Conservation (phyloP, 495 filamentous ascomycete species). For the Oidiodendron maius region DNA sequence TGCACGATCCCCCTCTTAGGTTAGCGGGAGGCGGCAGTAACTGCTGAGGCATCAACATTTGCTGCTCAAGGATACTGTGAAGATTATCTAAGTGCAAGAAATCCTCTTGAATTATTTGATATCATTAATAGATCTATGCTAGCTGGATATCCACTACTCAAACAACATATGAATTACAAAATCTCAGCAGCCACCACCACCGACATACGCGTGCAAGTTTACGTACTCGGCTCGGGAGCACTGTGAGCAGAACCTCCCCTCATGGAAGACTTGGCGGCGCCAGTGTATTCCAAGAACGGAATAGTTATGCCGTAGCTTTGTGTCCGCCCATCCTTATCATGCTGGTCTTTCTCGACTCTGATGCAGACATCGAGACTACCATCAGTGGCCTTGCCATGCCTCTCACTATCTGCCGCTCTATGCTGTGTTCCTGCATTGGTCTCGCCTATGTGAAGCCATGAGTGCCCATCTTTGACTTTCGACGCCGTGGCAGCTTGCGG, state of each 20-base stretch:
- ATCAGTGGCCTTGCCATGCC: slow-evolving; percentile 45
- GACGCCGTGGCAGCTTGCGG: neutral
- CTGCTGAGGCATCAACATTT: too few relatives aligned
- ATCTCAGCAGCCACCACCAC: too few relatives aligned
- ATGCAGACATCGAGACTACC: slow-evolving; percentile 64
- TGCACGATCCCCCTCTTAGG: too few relatives aligned
- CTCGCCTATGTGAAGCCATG: slow-evolving; percentile 59
- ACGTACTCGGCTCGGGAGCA: too few relatives aligned
- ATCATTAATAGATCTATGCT: neutral
- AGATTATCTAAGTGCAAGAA: too few relatives aligned
- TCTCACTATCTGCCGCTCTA: slow-evolving; percentile 47
- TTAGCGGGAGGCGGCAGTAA: too few relatives aligned
- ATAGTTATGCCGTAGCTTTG: slow-evolving; percentile 65
- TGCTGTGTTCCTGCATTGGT: slow-evolving; percentile 58
- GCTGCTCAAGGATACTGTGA: too few relatives aligned
- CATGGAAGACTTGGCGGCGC: slow-evolving; percentile 5
- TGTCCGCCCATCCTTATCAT: slow-evolving; percentile 54
- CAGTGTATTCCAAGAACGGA: slow-evolving; percentile 31
- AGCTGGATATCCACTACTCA: too few relatives aligned
- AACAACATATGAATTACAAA: too few relatives aligned
- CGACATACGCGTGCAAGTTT: too few relatives aligned
- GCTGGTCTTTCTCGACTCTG: slow-evolving; percentile 65
- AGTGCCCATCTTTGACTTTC: slow-evolving; percentile 52
- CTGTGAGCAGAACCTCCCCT: slow-evolving; percentile 8
- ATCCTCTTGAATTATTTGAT: neutral